phyloP scores from a whole-genome alignment of 495 filamentous ascomycete genomes.

The Penicillium roqueforti region DNA sequence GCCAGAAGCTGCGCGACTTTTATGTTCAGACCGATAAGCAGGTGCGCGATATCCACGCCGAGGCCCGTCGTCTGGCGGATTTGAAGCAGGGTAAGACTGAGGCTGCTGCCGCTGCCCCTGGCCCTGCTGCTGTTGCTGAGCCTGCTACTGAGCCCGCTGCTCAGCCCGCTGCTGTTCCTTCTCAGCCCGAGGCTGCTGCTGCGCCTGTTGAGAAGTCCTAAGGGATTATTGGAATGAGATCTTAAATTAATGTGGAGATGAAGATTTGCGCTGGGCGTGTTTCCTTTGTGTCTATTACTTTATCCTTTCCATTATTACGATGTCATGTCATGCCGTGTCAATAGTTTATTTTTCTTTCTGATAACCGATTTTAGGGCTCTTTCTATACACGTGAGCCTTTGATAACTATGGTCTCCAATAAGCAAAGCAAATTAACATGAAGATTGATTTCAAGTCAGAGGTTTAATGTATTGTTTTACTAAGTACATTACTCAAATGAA shows the following conservation, averaged over 20 bases:
- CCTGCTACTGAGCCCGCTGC: constrained; percentile 15
- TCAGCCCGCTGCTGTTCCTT: constrained; percentile 13
- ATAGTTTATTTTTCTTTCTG: constrained; percentile 2
- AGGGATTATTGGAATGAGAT: not conserved
- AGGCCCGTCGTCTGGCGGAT: constrained; percentile 82
- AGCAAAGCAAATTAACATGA: not conserved
- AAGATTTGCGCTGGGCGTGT: not conserved
- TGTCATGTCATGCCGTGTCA: constrained; percentile 3
- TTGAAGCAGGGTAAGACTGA: constrained; percentile 69
- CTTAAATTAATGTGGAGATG: constrained; percentile 1
- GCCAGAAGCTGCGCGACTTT: constrained; percentile 79
- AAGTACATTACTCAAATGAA: not conserved
- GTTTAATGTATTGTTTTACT: not conserved
- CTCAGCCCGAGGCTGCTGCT: constrained; percentile 23
- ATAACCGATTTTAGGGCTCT: not conserved
- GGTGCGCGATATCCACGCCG: constrained; percentile 85
- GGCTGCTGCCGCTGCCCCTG: constrained; percentile 30
- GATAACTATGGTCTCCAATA: not conserved
- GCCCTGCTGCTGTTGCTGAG: constrained; percentile 21
- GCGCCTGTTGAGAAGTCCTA: constrained; percentile 32
- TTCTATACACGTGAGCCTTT: not conserved
- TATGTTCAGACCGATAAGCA: constrained; percentile 78
- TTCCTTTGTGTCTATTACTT: not conserved
- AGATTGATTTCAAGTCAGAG: not conserved
- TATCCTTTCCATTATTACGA: constrained; percentile 1